Base-by-base conservation (phyloP, 176 grass and related monocot species). In the Tillandsia leiboldiana region DNA sequence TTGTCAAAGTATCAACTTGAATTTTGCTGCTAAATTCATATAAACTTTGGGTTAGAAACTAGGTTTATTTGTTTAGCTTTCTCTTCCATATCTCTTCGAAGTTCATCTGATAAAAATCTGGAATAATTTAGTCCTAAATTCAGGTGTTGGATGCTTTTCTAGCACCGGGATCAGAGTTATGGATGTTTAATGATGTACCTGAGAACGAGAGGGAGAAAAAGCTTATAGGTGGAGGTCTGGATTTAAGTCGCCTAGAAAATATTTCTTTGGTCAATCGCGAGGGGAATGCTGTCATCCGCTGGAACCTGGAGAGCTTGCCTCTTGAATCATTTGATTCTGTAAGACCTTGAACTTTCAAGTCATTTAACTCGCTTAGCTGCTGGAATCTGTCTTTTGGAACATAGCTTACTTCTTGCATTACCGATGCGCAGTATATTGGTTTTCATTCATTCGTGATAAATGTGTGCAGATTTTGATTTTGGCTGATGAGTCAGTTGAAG, bases 71-170 rank as follows among this genome's bases (percentile, higher is more conserved):
- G 54, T 17, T 59, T 59, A 18, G 3, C n/a, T 18, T 8, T 59
- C 33, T 59, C n/a, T 22, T 59, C n/a, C 54, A 59, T 59, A 59
- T 59, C 7, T 14, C 14, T 13, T 56, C 9, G 14, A 2, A 59
- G 54, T 14, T 9, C 54, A 14, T 59, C 14, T 17, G 54, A 59
- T 9, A 49, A 75, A 73, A 33, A 49, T 63, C 8, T 20, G 24
- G 24, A 75, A 12, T 87, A 75, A 82, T 54, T 82, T 77, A 50
- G 70, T 23, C 68, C 53, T 53, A 73, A 81, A 84, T 73, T 75
- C 69, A 91, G 88, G 81, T 91, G 71, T 82, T 91, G 17, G 84
- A 91, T 91, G 88, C 88, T 68, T 91, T 91, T 74, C 84, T 91
- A 73, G 84, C 78, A 0, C 84, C 69, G 47, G 78, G 75, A 66